phyloP scores from a whole-genome alignment of 108 stramenopile species.

The Nannochloropsis granulata region DNA sequence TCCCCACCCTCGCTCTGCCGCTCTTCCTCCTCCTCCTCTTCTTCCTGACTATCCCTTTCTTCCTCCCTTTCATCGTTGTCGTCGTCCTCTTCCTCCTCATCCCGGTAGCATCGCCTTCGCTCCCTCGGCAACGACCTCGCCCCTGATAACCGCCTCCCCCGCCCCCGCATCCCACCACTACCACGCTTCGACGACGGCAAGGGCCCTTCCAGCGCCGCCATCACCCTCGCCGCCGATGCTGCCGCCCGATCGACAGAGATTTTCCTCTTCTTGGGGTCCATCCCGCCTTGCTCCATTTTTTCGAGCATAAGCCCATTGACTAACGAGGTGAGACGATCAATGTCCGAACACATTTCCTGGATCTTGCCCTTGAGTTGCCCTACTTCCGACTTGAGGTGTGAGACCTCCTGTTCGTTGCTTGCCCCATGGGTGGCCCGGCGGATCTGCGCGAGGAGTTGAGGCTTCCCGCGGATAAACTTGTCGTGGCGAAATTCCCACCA shows the following conservation, averaged over 20 bases:
- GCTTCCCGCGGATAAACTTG: constrained; percentile 34
- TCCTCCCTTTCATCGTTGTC: background rate
- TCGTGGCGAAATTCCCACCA: constrained; percentile 45
- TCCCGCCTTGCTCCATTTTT: background rate
- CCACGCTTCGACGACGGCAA: background rate
- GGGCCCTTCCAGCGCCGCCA: background rate
- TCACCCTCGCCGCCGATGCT: background rate
- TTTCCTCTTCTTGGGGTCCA: background rate
- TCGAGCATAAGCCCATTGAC: background rate
- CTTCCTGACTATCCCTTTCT: background rate
- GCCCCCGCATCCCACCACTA: background rate
- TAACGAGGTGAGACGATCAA: background rate
- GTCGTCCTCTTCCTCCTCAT: background rate
- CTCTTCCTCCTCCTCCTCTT: background rate
- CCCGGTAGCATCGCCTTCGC: background rate
- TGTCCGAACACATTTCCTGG: background rate
- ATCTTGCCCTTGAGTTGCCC: background rate
- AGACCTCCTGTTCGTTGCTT: background rate
- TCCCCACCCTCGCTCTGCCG: background rate
- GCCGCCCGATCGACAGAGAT: background rate
- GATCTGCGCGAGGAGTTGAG: constrained; percentile 36
- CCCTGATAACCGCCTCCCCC: background rate
- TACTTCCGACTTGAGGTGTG: background rate
- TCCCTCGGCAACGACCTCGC: too few relatives aligned
- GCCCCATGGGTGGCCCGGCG: constrained; percentile 30